Evolutionary conservation across 176 grass and related monocot genomes (phyloP).

Genomic region (Chloris gayana): DNA sequence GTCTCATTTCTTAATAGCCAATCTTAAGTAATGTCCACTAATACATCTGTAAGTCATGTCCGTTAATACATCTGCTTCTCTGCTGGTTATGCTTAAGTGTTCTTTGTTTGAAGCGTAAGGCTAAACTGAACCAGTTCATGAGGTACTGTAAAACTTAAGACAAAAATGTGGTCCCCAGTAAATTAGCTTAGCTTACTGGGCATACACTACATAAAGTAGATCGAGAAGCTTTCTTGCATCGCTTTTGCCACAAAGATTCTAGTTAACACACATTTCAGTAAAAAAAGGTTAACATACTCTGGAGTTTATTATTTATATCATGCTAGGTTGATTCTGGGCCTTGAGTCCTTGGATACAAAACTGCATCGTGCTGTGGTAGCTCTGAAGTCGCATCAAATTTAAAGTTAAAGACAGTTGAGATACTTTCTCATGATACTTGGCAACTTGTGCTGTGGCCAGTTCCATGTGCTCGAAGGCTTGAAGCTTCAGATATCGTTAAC

Average conservation of each 20-base stretch:
- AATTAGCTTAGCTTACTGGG: too few species aligned
- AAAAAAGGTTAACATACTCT: too few species aligned
- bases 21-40: background rate
- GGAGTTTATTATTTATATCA: background rate
- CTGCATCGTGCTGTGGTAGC: background rate
- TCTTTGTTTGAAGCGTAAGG: background rate
- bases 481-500: background rate
- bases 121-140: background rate
- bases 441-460: background rate
- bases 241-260: background rate
- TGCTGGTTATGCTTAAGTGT: background rate
- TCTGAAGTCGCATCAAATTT: constrained; percentile 1
- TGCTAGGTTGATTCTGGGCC: background rate
- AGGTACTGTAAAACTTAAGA: too few species aligned
- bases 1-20: background rate
- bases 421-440: constrained; percentile 23
- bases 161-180: too few species aligned
- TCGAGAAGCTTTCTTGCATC: background rate
- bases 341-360: background rate
- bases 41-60: background rate
- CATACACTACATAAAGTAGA: too few species aligned
- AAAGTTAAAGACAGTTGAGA: constrained; percentile 5
- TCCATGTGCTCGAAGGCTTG: background rate
- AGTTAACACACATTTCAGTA: too few species aligned
- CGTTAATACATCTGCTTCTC: background rate